Percentiles rank a stretch among this genome's conserved stretches.
Conservation (phyloP, 2,329 filamentous ascomycete species). For the Clonostachys byssicola region DNA sequence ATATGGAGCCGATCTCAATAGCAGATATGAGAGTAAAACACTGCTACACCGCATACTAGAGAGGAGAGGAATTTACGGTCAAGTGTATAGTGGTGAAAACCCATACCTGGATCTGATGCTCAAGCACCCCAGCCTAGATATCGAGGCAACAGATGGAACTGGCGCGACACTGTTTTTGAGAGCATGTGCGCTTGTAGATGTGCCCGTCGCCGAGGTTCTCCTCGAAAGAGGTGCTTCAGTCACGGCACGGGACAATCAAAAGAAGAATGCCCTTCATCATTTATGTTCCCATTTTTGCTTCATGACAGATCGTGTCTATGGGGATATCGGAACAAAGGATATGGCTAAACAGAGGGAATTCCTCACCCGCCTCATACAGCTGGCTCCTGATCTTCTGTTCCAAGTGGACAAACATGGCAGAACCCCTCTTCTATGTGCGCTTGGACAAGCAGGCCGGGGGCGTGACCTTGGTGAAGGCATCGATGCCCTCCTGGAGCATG, state of each 20-base stretch:
- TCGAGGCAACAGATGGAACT: neutral
- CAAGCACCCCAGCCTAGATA: neutral
- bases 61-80: neutral
- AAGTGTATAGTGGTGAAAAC: neutral
- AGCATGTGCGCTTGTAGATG: neutral
- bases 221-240: neutral
- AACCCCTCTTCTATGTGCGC: neutral
- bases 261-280: neutral
- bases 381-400: neutral
- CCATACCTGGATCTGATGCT: neutral
- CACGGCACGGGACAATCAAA: neutral
- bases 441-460: neutral
- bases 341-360: neutral
- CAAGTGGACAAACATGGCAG: neutral
- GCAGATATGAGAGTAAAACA: neutral
- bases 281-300: too few relatives aligned
- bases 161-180: neutral
- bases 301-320: neutral
- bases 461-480: neutral
- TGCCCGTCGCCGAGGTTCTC: neutral
- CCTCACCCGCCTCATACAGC: neutral
- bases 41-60: neutral
- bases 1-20: neutral
- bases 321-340: neutral
- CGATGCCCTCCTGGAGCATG: neutral